These are phyloP conservation scores for Cadophora sp. DNA, from an alignment of 2,329 filamentous ascomycete species.

Conservation along the genomic window DNA sequence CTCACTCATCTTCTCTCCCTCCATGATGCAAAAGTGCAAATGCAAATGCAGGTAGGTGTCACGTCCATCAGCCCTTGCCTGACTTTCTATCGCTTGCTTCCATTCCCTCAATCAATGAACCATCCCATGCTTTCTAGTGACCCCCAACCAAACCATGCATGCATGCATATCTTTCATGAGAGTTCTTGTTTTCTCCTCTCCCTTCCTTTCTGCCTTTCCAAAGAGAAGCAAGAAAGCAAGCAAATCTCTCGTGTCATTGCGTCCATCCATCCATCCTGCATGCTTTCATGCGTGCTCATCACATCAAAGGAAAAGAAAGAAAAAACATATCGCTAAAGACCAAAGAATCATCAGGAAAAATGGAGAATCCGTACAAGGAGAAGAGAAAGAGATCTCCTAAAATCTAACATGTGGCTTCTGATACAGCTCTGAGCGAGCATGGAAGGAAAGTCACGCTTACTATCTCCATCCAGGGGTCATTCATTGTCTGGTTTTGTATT, in stretches of 20 bases:
- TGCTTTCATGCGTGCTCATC: neutral
- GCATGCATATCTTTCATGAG: neutral
- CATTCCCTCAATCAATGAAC: neutral
- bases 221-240: neutral
- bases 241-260: neutral
- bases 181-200: neutral
- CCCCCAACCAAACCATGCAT: neutral
- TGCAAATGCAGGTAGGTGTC: conserved; percentile 8
- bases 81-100: conserved; percentile 4
- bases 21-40: neutral
- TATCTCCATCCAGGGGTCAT: too few species aligned
- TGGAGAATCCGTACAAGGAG: neutral
- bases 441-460: neutral
- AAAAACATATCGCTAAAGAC: neutral
- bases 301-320: neutral
- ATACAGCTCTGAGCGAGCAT: neutral
- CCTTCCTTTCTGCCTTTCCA: neutral
- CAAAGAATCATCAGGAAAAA: neutral
- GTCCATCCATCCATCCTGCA: conserved; percentile 1
- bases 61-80: neutral
- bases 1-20: neutral
- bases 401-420: neutral
- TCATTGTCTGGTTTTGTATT: neutral
- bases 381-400: neutral
- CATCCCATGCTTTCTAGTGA: neutral